Percentiles rank a stretch among this genome's conserved stretches.
Conservation (phyloP, 257 asterid species). For the Apocynum venetum region DNA sequence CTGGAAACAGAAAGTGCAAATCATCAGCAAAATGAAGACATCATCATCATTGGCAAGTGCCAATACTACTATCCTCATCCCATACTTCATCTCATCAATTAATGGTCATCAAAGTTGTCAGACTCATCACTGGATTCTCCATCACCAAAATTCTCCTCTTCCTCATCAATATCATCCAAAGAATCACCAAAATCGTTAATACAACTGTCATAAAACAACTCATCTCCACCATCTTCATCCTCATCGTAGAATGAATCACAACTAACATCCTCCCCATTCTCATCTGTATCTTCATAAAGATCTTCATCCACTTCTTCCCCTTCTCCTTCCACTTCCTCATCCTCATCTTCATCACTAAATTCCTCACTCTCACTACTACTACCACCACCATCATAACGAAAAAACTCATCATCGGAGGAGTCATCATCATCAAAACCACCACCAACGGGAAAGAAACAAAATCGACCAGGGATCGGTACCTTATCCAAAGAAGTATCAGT, state of each 20-base stretch:
- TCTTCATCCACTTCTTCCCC: constrained; percentile 8
- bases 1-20: constrained; percentile 55
- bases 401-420: constrained; percentile 22
- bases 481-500: constrained; percentile 40
- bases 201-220: constrained; percentile 4
- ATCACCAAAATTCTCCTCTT: constrained; percentile 2
- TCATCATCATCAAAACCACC: constrained; percentile 34
- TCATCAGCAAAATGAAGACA: constrained; percentile 33
- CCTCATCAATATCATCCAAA: constrained; percentile 13
- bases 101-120: constrained; percentile 19
- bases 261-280: constrained; percentile 4
- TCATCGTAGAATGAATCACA: constrained; percentile 8
- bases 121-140: constrained; percentile 1
- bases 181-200: constrained; percentile 9
- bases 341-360: constrained; percentile 8
- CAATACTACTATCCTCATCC: constrained; percentile 16
- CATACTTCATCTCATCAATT: constrained; percentile 9
- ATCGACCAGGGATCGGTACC: constrained; percentile 34
- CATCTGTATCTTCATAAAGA: constrained; percentile 5
- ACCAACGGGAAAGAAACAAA: constrained; percentile 38
- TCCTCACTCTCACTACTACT: constrained; percentile 13
- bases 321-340: constrained; percentile 1
- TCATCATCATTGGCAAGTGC: constrained; percentile 20
- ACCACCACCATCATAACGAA: background rate
- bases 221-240: constrained; percentile 18